Evolutionary conservation across 345 rosid species (phyloP).

Genomic region (Camelina sativa): DNA sequence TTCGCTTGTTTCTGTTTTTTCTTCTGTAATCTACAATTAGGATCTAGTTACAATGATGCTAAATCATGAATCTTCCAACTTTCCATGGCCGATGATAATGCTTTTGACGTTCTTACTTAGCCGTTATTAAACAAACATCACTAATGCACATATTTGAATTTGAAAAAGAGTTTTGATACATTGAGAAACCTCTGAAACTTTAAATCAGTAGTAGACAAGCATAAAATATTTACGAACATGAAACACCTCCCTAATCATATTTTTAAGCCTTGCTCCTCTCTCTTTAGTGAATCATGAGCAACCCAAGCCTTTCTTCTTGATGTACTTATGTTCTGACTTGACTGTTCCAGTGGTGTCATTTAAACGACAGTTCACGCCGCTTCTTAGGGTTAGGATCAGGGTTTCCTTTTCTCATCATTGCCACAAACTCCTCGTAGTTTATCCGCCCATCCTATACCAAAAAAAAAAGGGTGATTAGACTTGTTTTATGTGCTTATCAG

Average conservation of each 20-base stretch:
- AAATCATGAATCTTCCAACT: slow-evolving; percentile 8
- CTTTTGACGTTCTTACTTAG: background rate
- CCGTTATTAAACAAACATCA: slow-evolving; percentile 16
- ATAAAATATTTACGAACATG: slow-evolving; percentile 31
- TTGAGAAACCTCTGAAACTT: slow-evolving; percentile 39
- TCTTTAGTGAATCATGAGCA: slow-evolving; percentile 42
- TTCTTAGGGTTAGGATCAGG: slow-evolving; percentile 81
- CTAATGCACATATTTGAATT: slow-evolving; percentile 35
- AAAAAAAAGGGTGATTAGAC: background rate
- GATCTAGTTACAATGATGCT: slow-evolving; percentile 20
- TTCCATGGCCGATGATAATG: slow-evolving; percentile 1
- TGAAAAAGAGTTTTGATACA: slow-evolving; percentile 38
- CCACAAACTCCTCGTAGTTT: slow-evolving; percentile 92
- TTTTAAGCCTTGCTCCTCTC: background rate
- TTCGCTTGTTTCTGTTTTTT: background rate
- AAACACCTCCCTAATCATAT: slow-evolving; percentile 29
- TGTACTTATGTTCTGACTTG: slow-evolving; percentile 36
- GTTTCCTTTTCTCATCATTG: slow-evolving; percentile 97
- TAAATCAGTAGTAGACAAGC: slow-evolving; percentile 38
- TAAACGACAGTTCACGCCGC: slow-evolving; percentile 63
- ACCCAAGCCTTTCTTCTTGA: slow-evolving; percentile 35
- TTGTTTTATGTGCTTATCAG: background rate
- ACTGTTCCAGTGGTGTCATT: slow-evolving; percentile 33
- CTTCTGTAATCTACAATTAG: slow-evolving; percentile 24
- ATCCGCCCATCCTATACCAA: slow-evolving; percentile 80